phyloP scores from a whole-genome alignment of 31 red algal species.

The Bonnemaisonia californica region DNA sequence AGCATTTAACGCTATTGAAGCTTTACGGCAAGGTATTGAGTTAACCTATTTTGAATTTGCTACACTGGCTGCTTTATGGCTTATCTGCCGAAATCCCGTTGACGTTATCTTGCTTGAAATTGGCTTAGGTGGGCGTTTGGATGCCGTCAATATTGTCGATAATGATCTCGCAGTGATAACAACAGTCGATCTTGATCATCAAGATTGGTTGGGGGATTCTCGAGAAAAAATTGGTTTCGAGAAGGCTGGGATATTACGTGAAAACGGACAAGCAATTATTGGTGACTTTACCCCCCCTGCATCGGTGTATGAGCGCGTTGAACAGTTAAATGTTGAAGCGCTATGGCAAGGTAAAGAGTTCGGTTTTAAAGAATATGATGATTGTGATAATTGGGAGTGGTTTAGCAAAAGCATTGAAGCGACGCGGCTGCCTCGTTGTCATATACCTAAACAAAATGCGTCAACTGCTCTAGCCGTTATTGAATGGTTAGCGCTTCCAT shows the following conservation, averaged over 20 bases:
- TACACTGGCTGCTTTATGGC: background rate
- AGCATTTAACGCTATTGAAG: background rate
- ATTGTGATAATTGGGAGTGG: too few species aligned
- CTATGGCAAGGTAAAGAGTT: too few species aligned
- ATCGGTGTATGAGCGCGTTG: too few species aligned
- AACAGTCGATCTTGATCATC: background rate
- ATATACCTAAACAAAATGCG: too few species aligned
- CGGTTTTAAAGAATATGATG: too few species aligned
- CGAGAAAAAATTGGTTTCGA: background rate
- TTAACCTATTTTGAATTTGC: constrained; percentile 8
- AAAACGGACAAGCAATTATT: background rate
- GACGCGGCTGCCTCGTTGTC: too few species aligned
- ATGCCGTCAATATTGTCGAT: background rate
- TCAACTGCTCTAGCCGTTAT: too few species aligned
- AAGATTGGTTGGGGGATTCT: background rate
- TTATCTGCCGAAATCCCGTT: background rate
- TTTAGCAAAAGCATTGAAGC: too few species aligned
- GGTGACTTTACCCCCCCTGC: too few species aligned
- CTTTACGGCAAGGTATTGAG: background rate
- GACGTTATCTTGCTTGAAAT: constrained; percentile 2
- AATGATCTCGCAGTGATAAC: background rate
- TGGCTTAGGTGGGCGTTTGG: constrained; percentile 2
- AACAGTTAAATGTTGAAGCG: too few species aligned
- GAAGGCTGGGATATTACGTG: constrained; percentile 3
- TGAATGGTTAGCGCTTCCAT: too few species aligned